Conservation (phyloP, 108 stramenopile species). For the Schizochytrium sp. region DNA sequence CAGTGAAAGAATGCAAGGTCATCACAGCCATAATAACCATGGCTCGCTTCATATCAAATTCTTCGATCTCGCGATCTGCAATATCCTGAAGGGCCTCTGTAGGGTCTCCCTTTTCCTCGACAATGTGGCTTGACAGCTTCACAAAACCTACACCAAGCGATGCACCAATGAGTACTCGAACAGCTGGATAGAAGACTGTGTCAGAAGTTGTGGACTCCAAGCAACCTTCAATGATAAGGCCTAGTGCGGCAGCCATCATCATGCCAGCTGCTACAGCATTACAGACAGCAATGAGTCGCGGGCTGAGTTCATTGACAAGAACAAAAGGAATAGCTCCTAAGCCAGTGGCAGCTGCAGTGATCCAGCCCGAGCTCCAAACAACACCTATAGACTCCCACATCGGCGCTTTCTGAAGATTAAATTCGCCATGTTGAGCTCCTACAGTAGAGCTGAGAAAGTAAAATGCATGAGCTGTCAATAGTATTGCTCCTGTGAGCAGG, state of each 20-base stretch:
- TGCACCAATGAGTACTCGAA: neutral
- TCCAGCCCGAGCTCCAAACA: slow-evolving; percentile 97
- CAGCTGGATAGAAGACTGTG: neutral
- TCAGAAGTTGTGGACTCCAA: neutral
- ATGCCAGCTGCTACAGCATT: slow-evolving; percentile 96
- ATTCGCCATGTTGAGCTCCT: neutral
- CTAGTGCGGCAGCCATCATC: slow-evolving; percentile 82
- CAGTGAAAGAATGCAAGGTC: slow-evolving; percentile 96
- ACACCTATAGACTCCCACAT: slow-evolving; percentile 71
- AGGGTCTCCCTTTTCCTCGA: slow-evolving; percentile 24
- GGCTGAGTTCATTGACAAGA: slow-evolving; percentile 80
- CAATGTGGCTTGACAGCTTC: slow-evolving; percentile 4
- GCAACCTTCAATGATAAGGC: neutral
- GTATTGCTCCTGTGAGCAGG: neutral
- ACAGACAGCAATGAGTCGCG: slow-evolving; percentile 85
- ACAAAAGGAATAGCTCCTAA: slow-evolving; percentile 92
- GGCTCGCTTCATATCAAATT: slow-evolving; percentile 66
- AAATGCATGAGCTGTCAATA: slow-evolving; percentile 16
- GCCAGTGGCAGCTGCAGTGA: slow-evolving; percentile 94
- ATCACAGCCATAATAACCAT: slow-evolving; percentile 96
- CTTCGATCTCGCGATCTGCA: neutral
- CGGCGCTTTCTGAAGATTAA: slow-evolving; percentile 64
- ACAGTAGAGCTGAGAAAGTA: neutral
- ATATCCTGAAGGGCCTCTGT: neutral
- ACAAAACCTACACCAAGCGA: neutral